These are phyloP conservation scores for Purpureocillium takamizusanense DNA, from an alignment of 2,329 filamentous ascomycete genomes.

Conservation along the genomic window DNA sequence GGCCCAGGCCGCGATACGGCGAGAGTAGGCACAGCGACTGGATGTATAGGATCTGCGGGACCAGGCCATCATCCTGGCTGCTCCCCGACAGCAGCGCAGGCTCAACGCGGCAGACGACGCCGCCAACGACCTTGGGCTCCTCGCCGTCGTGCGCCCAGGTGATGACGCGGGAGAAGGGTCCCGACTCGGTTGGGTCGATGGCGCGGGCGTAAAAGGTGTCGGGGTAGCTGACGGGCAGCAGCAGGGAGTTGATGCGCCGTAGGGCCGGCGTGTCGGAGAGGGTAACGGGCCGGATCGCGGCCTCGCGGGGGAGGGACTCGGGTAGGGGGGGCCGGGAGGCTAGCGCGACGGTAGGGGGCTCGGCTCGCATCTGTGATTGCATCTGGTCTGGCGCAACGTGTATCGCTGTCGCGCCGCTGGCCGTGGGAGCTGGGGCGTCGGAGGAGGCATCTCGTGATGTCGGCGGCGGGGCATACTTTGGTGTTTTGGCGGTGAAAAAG, in stretches of 20 bases:
- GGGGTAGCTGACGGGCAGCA: slow-evolving; percentile 55
- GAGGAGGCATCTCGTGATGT: slow-evolving; percentile 12
- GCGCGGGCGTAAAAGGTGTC: slow-evolving; percentile 54
- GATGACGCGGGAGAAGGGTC: slow-evolving; percentile 51
- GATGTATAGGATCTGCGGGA: slow-evolving; percentile 48
- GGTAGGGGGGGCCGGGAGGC: slow-evolving; percentile 15
- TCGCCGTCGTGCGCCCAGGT: slow-evolving; percentile 40
- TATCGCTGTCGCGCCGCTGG: too few species aligned
- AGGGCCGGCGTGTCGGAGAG: slow-evolving; percentile 46
- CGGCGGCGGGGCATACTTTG: slow-evolving; percentile 26
- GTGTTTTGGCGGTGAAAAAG: slow-evolving; percentile 46
- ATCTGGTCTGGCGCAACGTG: too few species aligned
- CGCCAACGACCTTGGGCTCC: slow-evolving; percentile 46
- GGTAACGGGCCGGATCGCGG: slow-evolving; percentile 41
- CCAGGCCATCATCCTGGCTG: slow-evolving; percentile 4
- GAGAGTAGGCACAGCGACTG: slow-evolving; percentile 55
- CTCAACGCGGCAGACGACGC: slow-evolving; percentile 54
- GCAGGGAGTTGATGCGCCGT: slow-evolving; percentile 55
- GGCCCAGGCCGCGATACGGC: slow-evolving; percentile 51
- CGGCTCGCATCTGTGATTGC: too few species aligned
- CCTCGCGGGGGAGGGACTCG: slow-evolving; percentile 34
- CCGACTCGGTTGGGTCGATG: slow-evolving; percentile 37
- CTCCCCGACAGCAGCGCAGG: slow-evolving; percentile 13
- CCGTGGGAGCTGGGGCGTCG: too few species aligned
- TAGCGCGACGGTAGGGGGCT: too few species aligned